Percentiles rank a stretch among this genome's conserved stretches.
phyloP scores from a whole-genome alignment of 805 yeast species.

The Jamesozyma lodderae region DNA sequence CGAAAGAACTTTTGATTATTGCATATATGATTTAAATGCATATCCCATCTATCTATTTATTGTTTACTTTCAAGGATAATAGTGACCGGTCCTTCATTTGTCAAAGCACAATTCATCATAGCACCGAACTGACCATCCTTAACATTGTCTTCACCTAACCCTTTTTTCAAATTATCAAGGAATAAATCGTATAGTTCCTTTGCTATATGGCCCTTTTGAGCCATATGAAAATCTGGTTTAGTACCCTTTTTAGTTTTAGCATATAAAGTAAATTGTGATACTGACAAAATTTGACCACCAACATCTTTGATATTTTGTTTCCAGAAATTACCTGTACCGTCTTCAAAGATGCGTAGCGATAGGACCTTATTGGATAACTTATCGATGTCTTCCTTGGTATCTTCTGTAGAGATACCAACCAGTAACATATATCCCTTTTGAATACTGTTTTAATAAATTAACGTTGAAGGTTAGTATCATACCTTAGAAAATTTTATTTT shows the following conservation, averaged over 20 bases:
- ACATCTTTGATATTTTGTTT: constrained; percentile 55
- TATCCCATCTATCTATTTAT: not conserved
- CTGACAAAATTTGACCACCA: constrained; percentile 67
- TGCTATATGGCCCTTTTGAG: constrained; percentile 69
- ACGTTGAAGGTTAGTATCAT: not conserved
- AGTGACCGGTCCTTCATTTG: constrained; percentile 92
- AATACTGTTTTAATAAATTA: constrained; percentile 32
- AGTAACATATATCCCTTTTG: constrained; percentile 67
- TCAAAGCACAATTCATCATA: constrained; percentile 87
- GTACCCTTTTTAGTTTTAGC: constrained; percentile 80
- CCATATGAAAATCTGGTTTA: constrained; percentile 89
- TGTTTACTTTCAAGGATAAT: constrained; percentile 56
- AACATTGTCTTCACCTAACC: constrained; percentile 57
- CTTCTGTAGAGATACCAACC: constrained; percentile 76
- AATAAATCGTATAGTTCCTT: constrained; percentile 40
- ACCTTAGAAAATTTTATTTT: not conserved
- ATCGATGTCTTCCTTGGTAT: constrained; percentile 63
- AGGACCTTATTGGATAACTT: constrained; percentile 60
- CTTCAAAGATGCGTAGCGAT: constrained; percentile 66
- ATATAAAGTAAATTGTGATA: constrained; percentile 86
- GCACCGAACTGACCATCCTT: constrained; percentile 91
- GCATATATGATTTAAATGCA: not conserved
- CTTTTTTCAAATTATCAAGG: constrained; percentile 36
- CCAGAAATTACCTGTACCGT: constrained; percentile 69
- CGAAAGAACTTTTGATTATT: no score